Evolutionary conservation across 2,329 filamentous ascomycete species (phyloP), one percentile per base, ranked within the genome.

Genomic region (Venturia oleaginea): DNA sequence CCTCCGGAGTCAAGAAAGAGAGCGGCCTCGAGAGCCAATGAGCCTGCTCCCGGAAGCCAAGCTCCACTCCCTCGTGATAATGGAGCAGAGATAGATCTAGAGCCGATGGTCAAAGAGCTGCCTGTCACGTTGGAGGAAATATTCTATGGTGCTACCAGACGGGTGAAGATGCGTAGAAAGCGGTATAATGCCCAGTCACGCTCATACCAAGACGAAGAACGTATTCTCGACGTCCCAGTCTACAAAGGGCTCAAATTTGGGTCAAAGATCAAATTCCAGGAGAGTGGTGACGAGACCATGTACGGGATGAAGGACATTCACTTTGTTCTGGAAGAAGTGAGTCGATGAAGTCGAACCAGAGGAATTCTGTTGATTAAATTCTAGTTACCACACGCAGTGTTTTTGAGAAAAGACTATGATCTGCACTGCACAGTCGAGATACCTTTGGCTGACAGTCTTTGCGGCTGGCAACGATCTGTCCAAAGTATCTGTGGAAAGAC

Each of bases 391-490:
- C 64, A 65, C 17, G 24, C 64, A 27, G 37, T 46, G 30, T 65
- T 62, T 22, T 42, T 10, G 3, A 61, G 64, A n/a, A 40, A 54
- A n/a, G 43, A 61, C 19, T 46, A 55, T 32, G 64, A 65, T 22
- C 55, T 65, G 22, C 27, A 65, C 32, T 62, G 57, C 32, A 54
- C 59, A 17, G 38, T 65, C 24, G 43, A 62, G n/a, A 57, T 65
- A 22, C 55, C 64, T 4, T 43, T 65, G 17, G 40, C 32, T 24
- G 64, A 65, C 8, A 43, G 61, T n/a, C 59, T 65, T 11, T 65
- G 64, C 43, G 64, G 64, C 59, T 65, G 57, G 59, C 30, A 61
- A 40, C 24, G 43, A 32, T 46, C 64, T 8, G 32, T 65, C 2
- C 8, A 30, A 27, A 63, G 38, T 40, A 62, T 65, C 6, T 63